Base-by-base conservation (phyloP, 2,329 filamentous ascomycete genomes). In the Macrophomina phaseolina region DNA sequence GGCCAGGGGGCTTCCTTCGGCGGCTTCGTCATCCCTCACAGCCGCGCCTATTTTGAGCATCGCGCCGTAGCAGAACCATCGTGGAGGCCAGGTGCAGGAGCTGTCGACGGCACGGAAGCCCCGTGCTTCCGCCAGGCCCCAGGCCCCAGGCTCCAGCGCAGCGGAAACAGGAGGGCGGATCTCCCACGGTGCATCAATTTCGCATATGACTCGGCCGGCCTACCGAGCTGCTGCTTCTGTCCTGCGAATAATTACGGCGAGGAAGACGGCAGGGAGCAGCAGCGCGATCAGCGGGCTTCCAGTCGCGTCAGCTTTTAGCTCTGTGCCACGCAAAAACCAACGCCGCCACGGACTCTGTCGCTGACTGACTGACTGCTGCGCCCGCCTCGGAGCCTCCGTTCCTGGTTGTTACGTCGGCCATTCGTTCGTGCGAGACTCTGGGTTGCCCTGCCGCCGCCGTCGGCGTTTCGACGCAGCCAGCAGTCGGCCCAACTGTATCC, bases 81-180 rank as follows among this genome's bases (percentile, higher is more conserved):
- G 58, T 62, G 58, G 42, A 62, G 45, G 32, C 58, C 49, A 62
- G 58, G 11, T 3, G 38, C 38, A 8, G 38, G 7, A 30, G 42
- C n/a, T 36, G 28, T 9, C 38, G 18, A 46, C 58, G 58, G 58
- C 58, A 49, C 58, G 42, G 58, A 49, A 62, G 45, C 58, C 58
- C 58, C 58, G 58, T 62, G 58, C 58, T 49, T 62, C 58, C 58
- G 58, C 58, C 58, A 45, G 42, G 42, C 42, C 16, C 42, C 42
- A 45, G 42, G 42, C 42, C 5, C 42, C 42, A 45, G 42, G 42
- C 42, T 9, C 42, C 42, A 49, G 42, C 58, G 32, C 45, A 11
- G 58, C 58, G 58, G 58, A 62, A 62, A 62, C 58, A 62, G 58
- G 58, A 62, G 58, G 58, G 58, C 58, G 58, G 56, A 62, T 62